Percentiles rank a stretch among this genome's conserved stretches.
phyloP scores from a whole-genome alignment of 1,284 basidiomycete genomes.

The Microbotryomycetes sp. region DNA sequence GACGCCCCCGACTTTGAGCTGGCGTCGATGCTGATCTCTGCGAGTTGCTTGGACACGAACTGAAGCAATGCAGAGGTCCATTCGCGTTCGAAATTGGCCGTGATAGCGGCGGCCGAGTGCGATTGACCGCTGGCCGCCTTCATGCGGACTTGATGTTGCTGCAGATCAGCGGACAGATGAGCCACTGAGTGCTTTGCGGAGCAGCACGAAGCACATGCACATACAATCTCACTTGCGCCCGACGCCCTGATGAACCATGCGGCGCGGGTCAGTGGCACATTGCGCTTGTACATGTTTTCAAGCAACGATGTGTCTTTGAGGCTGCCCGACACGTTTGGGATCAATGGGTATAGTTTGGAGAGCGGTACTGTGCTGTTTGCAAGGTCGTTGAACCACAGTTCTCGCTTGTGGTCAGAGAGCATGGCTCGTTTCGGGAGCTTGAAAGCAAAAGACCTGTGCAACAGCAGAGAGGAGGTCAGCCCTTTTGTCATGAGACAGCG shows the following conservation, averaged over 20 bases:
- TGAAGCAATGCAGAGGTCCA: slow-evolving; percentile 79
- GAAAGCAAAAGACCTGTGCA: slow-evolving; percentile 48
- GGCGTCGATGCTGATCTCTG: slow-evolving; percentile 72
- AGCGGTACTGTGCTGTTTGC: slow-evolving; percentile 83
- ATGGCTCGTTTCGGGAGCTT: slow-evolving; percentile 81
- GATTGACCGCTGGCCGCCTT: slow-evolving; percentile 51
- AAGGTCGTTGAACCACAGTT: slow-evolving; percentile 83
- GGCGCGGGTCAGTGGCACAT: slow-evolving; percentile 77
- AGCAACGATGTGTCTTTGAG: slow-evolving; percentile 61
- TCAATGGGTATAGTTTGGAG: slow-evolving; percentile 72
- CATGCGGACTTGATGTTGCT: slow-evolving; percentile 40
- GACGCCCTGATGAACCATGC: slow-evolving; percentile 92
- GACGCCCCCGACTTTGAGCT: too few species aligned
- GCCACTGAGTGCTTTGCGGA: too few species aligned
- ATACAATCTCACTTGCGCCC: slow-evolving; percentile 80
- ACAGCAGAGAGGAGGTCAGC: slow-evolving; percentile 27
- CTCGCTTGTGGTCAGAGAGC: slow-evolving; percentile 77
- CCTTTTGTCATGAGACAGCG: slow-evolving; percentile 55
- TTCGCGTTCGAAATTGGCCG: slow-evolving; percentile 73
- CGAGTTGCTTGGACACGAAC: slow-evolving; percentile 83
- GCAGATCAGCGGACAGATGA: not conserved
- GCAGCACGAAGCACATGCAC: slow-evolving; percentile 34
- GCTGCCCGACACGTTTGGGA: slow-evolving; percentile 89
- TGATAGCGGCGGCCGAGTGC: slow-evolving; percentile 47
- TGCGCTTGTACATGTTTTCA: slow-evolving; percentile 71